Evolutionary conservation across 1,139 yeast genomes (phyloP), one percentile per base, ranked within the genome.

Genomic region (Tardiomyces depauwii): DNA sequence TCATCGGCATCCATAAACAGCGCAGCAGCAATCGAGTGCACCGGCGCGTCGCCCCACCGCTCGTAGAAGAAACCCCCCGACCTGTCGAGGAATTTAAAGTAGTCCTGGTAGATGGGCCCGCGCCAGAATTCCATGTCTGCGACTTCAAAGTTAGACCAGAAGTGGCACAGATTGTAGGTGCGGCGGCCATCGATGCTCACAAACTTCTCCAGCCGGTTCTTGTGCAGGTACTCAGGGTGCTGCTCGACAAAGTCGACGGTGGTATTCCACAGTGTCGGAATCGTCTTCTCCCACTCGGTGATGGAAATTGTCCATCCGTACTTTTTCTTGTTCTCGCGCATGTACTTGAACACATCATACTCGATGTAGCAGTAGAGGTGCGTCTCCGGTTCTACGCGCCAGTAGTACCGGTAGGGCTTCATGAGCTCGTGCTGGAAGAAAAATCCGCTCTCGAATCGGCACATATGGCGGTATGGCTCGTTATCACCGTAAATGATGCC

Each of bases 351-450:
- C 18, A 96, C 95, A 64, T 89, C 96, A 64, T 88, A 87, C 0
- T 95, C 83, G 44, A 87, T 66, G 62, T 88, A 96, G 64, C 97
- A 89, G 59, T 73, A 87, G 61, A 85, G 87, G 52, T 84, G 82
- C 41, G 89, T 91, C 53, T 83, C 82, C 1, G 96, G 96, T 62
- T 89, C 96, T 9, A 89, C 87, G 46, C 96, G 72, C 96, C 96
- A 88, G 66, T 87, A 88, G 93, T 95, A 88, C 50, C 86, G 87
- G 50, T 78, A 73, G 47, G 77, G 71, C 61, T 70, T 55, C 43
- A 89, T 78, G 50, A 83, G 62, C 2, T 82, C 82, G 62, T 67
- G 94, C 51, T 78, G 75, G 67, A 77, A 85, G 60, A 88, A 88
- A 51, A 74, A 71, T 1, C 95, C 94, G 0, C 89, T 76, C 59